phyloP scores from a whole-genome alignment of 2,329 filamentous ascomycete genomes.

The Alternaria sp. region DNA sequence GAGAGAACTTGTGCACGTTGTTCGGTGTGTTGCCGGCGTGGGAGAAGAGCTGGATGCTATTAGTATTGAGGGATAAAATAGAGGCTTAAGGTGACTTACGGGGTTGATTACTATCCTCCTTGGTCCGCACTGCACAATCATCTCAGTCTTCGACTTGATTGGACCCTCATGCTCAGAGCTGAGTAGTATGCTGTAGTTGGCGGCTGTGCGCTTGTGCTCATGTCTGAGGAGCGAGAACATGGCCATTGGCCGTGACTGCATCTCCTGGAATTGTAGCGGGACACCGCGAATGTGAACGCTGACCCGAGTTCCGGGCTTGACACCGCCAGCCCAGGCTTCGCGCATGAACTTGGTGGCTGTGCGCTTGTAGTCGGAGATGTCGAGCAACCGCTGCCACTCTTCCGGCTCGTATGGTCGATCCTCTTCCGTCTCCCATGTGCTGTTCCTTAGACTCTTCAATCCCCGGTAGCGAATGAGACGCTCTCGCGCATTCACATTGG shows the following conservation, averaged over 20 bases:
- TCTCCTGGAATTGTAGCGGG: slow-evolving; percentile 60
- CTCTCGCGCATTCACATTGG: slow-evolving; percentile 84
- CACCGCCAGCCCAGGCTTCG: slow-evolving; percentile 88
- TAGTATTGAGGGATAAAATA: slow-evolving; percentile 6
- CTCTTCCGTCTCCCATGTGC: slow-evolving; percentile 86
- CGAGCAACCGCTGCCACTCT: slow-evolving; percentile 85
- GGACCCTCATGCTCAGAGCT: slow-evolving; percentile 77
- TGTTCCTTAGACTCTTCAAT: slow-evolving; percentile 87
- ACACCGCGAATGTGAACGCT: slow-evolving; percentile 74
- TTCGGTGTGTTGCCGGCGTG: slow-evolving; percentile 89
- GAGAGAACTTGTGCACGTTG: slow-evolving; percentile 95
- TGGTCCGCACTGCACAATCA: slow-evolving; percentile 90
- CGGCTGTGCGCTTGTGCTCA: slow-evolving; percentile 89
- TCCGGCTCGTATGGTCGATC: slow-evolving; percentile 87
- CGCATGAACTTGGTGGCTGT: slow-evolving; percentile 77
- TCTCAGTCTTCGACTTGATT: slow-evolving; percentile 88
- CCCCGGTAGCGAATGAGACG: slow-evolving; percentile 86
- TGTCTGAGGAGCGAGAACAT: slow-evolving; percentile 89
- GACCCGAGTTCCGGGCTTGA: slow-evolving; percentile 82
- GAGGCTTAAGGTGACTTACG: slow-evolving; percentile 22
- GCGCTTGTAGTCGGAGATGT: slow-evolving; percentile 87
- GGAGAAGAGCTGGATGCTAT: slow-evolving; percentile 69
- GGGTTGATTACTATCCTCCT: slow-evolving; percentile 88
- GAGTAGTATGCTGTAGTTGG: slow-evolving; percentile 86
- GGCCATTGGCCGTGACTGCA: slow-evolving; percentile 66